Base-by-base conservation (phyloP, 208 protist genomes). In the Chromosphaera perkinsii region DNA sequence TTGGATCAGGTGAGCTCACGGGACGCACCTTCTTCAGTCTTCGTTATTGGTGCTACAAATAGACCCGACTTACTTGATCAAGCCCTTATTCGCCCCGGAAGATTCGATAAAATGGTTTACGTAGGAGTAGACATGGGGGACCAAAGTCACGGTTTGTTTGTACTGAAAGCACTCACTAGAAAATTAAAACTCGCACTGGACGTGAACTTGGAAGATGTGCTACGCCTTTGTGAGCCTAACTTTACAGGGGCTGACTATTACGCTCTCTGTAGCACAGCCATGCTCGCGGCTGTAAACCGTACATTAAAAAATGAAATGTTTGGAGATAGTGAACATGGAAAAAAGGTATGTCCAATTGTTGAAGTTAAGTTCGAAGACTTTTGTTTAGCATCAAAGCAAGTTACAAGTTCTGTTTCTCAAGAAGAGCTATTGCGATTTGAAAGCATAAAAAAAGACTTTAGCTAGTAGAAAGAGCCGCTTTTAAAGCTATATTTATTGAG, bases 41-140 rank as follows among this genome's bases (percentile, higher is more conserved):
- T 88, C 51, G 76, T 88, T 17, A 83, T 88, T 54, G 83, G 81
- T 54, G 81, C 81, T 2, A 88, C 83, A 14, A 88, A 88, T 49
- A 42, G 83, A 33, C 81, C 79, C 0, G 83, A 88, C 49, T 51
- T 88, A 33, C 47, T 88, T 12, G 84, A 88, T 27, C 58, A 70
- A 1, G 75, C 82, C 3, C 60, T 88, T 4, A 63, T 85, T n/a
- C 73, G 76, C 17, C 83, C 83, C 5, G 82, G 82, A 3, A 58
- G 60, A n/a, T 78, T 85, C n/a, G 80, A 85, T 48, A 37, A 72
- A 9, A 35, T 85, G 40, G 37, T 85, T 0, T 85, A 85, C 35
- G 36, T 85, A 2, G 79, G 79, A 29, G 75, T 85, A 1, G 35
- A 20, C 1, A 45, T 47, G n/a, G n/a, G n/a, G n/a, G 79, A 84